Percentiles rank a stretch among this genome's conserved stretches.
phyloP scores from a whole-genome alignment of 2,329 filamentous ascomycete genomes.

The Aspergillus fischeri region DNA sequence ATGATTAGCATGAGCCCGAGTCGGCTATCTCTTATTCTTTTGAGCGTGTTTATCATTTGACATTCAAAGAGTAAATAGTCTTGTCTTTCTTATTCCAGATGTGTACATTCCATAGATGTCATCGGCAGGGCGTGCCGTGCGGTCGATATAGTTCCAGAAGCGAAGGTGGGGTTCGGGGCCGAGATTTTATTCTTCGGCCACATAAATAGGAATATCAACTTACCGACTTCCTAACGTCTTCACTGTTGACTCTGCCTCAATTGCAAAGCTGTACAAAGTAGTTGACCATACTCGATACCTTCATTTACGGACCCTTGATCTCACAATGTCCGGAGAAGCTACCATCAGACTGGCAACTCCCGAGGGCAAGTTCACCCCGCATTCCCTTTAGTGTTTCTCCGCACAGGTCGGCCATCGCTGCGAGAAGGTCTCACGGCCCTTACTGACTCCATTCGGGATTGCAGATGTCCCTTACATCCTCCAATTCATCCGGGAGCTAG shows the following conservation, averaged over 20 bases:
- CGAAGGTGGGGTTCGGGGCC: not conserved
- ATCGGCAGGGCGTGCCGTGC: not conserved
- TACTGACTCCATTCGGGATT: not conserved
- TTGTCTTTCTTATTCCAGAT: not conserved
- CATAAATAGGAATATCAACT: not conserved
- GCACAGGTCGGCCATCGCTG: not conserved
- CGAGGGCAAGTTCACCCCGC: constrained; percentile 27
- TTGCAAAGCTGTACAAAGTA: not conserved
- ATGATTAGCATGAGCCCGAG: constrained; percentile 19
- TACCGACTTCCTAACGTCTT: not conserved
- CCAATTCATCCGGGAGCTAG: constrained; percentile 75
- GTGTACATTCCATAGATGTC: not conserved
- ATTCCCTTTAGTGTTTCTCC: not conserved
- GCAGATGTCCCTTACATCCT: constrained; percentile 80
- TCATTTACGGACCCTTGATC: not conserved
- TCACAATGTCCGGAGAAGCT: constrained; percentile 31
- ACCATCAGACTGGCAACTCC: constrained; percentile 40
- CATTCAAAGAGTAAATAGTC: not conserved
- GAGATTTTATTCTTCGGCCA: not conserved
- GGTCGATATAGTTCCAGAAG: not conserved
- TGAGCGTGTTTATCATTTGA: not conserved
- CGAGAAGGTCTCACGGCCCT: not conserved
- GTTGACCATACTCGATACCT: not conserved
- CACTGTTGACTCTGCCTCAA: not conserved
- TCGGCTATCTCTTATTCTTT: not conserved